These are phyloP conservation scores for Wickerhamomyces hampshirensis DNA, from an alignment of 805 yeast species.

Conservation along the genomic window DNA sequence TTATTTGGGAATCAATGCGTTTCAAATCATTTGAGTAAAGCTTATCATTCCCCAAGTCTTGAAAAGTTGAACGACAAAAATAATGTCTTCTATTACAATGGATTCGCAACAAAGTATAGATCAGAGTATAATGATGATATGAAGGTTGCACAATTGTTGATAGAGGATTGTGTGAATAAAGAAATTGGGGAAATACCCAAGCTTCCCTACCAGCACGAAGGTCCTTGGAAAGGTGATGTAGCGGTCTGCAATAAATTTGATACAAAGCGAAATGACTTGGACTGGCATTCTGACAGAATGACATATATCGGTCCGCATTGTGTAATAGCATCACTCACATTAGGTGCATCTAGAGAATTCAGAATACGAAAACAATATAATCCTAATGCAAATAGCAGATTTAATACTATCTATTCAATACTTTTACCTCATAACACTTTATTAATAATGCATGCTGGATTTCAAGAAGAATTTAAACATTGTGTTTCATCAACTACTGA, in stretches of 20 bases:
- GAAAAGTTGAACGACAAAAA: neutral
- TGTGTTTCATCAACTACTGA: conserved; percentile 44
- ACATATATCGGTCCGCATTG: conserved; percentile 72
- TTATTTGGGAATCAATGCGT: conserved; percentile 58
- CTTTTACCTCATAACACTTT: conserved; percentile 70
- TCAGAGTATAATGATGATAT: conserved; percentile 36
- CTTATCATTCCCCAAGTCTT: conserved; percentile 25
- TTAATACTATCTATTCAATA: conserved; percentile 38
- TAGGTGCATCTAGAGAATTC: conserved; percentile 70
- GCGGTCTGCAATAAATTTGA: conserved; percentile 56
- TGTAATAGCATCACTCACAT: conserved; percentile 57
- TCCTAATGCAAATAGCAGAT: conserved; percentile 20
- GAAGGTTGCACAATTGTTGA: conserved; percentile 32
- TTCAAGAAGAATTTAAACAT: conserved; percentile 74
- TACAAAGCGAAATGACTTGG: conserved; percentile 46
- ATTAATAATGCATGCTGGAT: conserved; percentile 70
- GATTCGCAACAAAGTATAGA: conserved; percentile 26
- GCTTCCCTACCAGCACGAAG: conserved; percentile 34
- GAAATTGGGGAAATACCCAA: conserved; percentile 27
- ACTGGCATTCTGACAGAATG: conserved; percentile 74
- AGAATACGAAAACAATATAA: conserved; percentile 43
- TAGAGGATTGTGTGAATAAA: conserved; percentile 37
- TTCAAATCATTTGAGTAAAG: conserved; percentile 50
- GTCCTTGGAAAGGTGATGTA: conserved; percentile 47
- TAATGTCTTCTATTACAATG: conserved; percentile 35